Conservation (phyloP, 257 asterid species). For the Perilla frutescens region DNA sequence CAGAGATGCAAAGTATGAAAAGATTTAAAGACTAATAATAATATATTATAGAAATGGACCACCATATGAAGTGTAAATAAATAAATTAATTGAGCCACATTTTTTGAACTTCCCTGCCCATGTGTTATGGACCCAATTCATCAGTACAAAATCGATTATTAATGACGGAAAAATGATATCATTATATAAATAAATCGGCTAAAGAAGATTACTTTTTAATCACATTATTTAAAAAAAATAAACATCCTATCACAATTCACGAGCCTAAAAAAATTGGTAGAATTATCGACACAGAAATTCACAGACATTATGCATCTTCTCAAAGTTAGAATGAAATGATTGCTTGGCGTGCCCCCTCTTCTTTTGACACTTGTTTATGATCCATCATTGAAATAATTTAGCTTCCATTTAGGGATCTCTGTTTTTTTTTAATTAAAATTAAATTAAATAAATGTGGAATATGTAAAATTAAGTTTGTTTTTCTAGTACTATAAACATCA, state of each 20-base stretch:
- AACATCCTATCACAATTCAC: not conserved
- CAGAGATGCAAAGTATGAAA: slow-evolving; percentile 41
- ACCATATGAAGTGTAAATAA: slow-evolving; percentile 20
- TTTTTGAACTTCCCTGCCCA: slow-evolving; percentile 30
- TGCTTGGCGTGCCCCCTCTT: slow-evolving; percentile 43
- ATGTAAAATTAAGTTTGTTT: no score
- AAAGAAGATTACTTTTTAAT: not conserved
- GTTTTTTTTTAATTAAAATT: not conserved
- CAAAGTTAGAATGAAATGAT: slow-evolving; percentile 45
- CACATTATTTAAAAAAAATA: not conserved
- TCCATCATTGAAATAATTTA: slow-evolving; percentile 26
- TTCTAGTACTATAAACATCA: no score
- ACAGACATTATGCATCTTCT: slow-evolving; percentile 17
- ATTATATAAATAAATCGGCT: not conserved
- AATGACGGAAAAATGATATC: not conserved
- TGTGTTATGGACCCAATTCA: slow-evolving; percentile 34
- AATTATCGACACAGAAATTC: slow-evolving; percentile 25
- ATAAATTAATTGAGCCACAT: slow-evolving; percentile 26
- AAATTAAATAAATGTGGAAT: no score
- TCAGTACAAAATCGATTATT: slow-evolving; percentile 13
- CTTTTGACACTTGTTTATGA: slow-evolving; percentile 27
- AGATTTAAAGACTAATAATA: not conserved
- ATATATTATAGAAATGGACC: slow-evolving; percentile 20
- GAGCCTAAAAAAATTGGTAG: not conserved
- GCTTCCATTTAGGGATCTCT: not conserved